Evolutionary conservation across 2,329 filamentous ascomycete species (phyloP), one percentile per base, ranked within the genome.

Genomic region (Capronia epimyces): DNA sequence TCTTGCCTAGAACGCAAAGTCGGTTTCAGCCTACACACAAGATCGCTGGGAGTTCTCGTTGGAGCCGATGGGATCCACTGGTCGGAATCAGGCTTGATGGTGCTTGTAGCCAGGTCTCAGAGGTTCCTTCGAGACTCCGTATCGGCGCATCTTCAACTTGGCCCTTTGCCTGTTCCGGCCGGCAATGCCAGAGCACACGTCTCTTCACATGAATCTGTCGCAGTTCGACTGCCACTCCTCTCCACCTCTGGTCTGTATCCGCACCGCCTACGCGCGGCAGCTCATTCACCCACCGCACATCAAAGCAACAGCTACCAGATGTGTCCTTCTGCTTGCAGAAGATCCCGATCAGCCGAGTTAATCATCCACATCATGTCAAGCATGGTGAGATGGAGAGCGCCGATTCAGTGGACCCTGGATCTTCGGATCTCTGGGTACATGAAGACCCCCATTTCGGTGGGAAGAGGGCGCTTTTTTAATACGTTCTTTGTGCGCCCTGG

Each of bases 401-500:
- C 72, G 77, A 77, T 68, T 66, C 62, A 60, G 58, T 53, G 56
- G 51, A 34, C 61, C 62, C 60, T 59, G 51, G 58, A 59, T 61
- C 49, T 55, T 61, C 50, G 53, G 46, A 49, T 53, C 49, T 59
- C 59, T 59, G 62, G 44, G 61, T 60, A 57, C 60, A 60, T 60
- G 59, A 58, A 58, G 60, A 55, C 50, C 62, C 65, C 65, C 67
- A 65, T 64, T 55, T 60, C 60, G 32, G 63, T 60, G 66, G 69
- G 72, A 73, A 64, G 68, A 69, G 76, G 80, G 81, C 87, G 88
- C 81, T 82, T 95, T 96, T 96, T 95, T 78, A 76, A 78, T 88
- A 94, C 84, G 88, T 90, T 71, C 81, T 95, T 96, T 95, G 87
- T 86, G 79, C 87, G 87, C 78, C 83, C 76, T 66, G 76, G 80